Conservation (phyloP, 148 eudicot species). For the Suaeda aralocaspica region DNA sequence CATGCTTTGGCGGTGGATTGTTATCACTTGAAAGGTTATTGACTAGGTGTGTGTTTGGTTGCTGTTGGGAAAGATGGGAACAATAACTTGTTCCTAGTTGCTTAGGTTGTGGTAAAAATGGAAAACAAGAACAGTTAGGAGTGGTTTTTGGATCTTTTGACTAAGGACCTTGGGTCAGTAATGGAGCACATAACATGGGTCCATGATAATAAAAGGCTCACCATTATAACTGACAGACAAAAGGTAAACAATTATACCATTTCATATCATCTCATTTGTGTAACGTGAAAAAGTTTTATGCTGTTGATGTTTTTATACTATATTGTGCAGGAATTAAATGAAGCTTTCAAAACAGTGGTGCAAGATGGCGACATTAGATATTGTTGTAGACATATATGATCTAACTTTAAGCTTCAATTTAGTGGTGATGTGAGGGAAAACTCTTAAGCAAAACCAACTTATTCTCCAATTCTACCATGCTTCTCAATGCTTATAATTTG, state of each 20-base stretch:
- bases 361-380: neutral
- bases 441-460: too few species aligned
- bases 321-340: neutral
- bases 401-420: neutral
- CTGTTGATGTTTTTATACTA: neutral
- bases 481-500: too few species aligned
- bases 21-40: constrained; percentile 2
- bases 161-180: neutral
- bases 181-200: neutral
- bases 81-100: constrained; percentile 5
- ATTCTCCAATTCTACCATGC: too few species aligned
- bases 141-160: neutral
- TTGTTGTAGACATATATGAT: neutral
- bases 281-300: too few species aligned
- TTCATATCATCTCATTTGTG: neutral
- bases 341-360: neutral
- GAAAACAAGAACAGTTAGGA: neutral
- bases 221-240: constrained; percentile 5
- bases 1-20: constrained; percentile 20
- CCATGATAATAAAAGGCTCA: neutral
- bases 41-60: neutral
- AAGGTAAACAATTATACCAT: neutral
- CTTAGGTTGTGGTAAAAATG: neutral
- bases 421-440: too few species aligned
- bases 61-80: constrained; percentile 9